phyloP scores from a whole-genome alignment of 306 rosid genomes.

The Vigna trinervia region DNA sequence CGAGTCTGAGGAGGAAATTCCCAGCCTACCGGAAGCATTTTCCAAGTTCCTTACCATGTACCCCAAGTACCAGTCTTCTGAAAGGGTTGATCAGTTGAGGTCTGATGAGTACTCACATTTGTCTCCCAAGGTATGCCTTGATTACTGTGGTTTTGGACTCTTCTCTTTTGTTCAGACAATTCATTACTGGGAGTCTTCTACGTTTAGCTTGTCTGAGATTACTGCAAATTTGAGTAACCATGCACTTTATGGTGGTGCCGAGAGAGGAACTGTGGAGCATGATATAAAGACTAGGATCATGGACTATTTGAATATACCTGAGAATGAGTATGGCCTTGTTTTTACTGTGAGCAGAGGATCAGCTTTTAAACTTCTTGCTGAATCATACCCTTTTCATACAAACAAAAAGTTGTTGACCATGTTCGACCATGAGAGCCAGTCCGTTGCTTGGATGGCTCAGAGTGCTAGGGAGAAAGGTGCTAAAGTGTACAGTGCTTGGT shows the following conservation, averaged over 20 bases:
- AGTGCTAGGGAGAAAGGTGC: constrained; percentile 94
- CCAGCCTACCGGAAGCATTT: constrained; percentile 67
- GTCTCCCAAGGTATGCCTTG: constrained; percentile 96
- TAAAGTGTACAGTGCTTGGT: constrained; percentile 88
- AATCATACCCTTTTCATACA: constrained; percentile 91
- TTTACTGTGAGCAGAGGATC: constrained; percentile 98
- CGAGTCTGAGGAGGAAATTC: constrained; percentile 73
- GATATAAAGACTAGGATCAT: constrained; percentile 83
- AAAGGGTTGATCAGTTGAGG: constrained; percentile 90
- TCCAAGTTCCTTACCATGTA: constrained; percentile 90
- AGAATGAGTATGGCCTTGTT: constrained; percentile 92
- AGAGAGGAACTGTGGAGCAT: constrained; percentile 86
- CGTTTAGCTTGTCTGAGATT: constrained; percentile 95
- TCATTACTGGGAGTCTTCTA: constrained; percentile 94
- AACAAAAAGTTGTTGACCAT: constrained; percentile 89
- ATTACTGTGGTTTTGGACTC: constrained; percentile 96
- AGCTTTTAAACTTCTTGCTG: constrained; percentile 84
- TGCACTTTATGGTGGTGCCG: constrained; percentile 92
- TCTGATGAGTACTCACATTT: constrained; percentile 82
- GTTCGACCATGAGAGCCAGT: constrained; percentile 98
- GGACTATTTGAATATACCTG: constrained; percentile 96
- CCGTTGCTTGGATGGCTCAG: constrained; percentile 96
- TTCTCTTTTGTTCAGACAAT: constrained; percentile 90
- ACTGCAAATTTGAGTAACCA: constrained; percentile 95
- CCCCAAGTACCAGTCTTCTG: constrained; percentile 82